phyloP scores from a whole-genome alignment of 106 monocot genomes.

The Chionographis japonica region DNA sequence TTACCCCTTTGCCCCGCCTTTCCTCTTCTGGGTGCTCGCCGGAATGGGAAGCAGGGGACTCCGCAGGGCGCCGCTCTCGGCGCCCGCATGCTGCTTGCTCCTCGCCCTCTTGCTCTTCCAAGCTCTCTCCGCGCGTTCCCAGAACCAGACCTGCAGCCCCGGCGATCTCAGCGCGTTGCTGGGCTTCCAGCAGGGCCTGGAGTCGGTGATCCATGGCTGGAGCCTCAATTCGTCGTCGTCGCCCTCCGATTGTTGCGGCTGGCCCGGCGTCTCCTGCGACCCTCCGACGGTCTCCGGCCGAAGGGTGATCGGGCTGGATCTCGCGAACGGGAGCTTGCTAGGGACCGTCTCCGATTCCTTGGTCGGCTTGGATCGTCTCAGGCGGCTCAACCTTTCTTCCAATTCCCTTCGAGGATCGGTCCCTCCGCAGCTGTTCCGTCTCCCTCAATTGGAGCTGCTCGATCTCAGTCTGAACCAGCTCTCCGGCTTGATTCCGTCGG shows the following conservation, averaged over 20 bases:
- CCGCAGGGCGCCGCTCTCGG: background rate
- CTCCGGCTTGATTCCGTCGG: constrained; percentile 31
- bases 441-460: constrained; percentile 38
- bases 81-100: constrained; percentile 7
- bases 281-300: background rate
- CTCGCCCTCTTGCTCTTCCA: constrained; percentile 6
- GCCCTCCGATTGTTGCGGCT: constrained; percentile 35
- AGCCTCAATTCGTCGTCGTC: constrained; percentile 4
- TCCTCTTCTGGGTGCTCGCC: background rate
- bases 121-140: background rate
- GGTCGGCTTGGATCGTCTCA: constrained; percentile 43
- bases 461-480: constrained; percentile 66
- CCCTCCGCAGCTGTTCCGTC: constrained; percentile 38
- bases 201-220: constrained; percentile 18
- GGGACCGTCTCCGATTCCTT: constrained; percentile 51
- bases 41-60: constrained; percentile 8
- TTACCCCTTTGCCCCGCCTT: background rate
- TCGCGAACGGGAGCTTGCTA: constrained; percentile 34
- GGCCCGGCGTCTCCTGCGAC: constrained; percentile 39
- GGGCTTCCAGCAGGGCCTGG: constrained; percentile 15
- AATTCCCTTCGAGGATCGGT: constrained; percentile 49
- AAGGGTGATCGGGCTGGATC: constrained; percentile 51
- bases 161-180: constrained; percentile 23
- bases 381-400: constrained; percentile 38
- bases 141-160: constrained; percentile 17